Base-by-base conservation (phyloP, 129 eudicot genomes). In the Artemisia argyi region DNA sequence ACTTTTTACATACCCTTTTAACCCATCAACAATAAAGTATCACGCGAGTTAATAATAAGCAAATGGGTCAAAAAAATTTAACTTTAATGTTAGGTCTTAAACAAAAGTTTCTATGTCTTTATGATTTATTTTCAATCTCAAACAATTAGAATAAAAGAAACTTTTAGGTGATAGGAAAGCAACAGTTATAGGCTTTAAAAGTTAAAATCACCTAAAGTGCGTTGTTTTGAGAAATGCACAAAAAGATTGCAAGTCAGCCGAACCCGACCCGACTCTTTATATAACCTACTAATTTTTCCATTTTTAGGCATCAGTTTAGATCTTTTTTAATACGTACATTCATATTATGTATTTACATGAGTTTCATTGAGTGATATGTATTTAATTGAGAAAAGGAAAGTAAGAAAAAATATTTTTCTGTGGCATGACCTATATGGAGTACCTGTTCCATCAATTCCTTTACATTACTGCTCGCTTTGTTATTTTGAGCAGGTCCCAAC, bases 391-490 rank as follows among this genome's bases (percentile, higher is more conserved):
- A 13, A 67, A 49, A 14, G 4, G 46, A 67, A 49, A 17, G 26
- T 78, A 2, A 2, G 19, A 61, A 28, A n/a, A 18, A 15, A 53
- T 39, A 60, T 72, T 54, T 58, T n/a, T 13, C 30, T 18, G 52
- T 66, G 71, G 52, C 72, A 61, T 63, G 32, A 47, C 16, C 39
- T 32, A 65, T 5, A 47, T 18, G n/a, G n/a, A 59, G 65, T 58
- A 95, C 99, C 96, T 95, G 99, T 58, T 95, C 99, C 90, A 88
- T 83, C 75, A 95, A 72, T 61, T 88, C 97, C 73, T 83, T 81
- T 52, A 88, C 85, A 78, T 95, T 88, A 64, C 89, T 81, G 56
- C 89, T 86, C 46, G 88, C 99, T 78, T 88, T 91, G 82, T 70
- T 83, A 79, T 87, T 91, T 66, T 78, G 80, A 69, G 99, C 99